These are phyloP conservation scores for Colletotrichum salicis DNA, from an alignment of 2,329 filamentous ascomycete genomes.

Conservation along the genomic window DNA sequence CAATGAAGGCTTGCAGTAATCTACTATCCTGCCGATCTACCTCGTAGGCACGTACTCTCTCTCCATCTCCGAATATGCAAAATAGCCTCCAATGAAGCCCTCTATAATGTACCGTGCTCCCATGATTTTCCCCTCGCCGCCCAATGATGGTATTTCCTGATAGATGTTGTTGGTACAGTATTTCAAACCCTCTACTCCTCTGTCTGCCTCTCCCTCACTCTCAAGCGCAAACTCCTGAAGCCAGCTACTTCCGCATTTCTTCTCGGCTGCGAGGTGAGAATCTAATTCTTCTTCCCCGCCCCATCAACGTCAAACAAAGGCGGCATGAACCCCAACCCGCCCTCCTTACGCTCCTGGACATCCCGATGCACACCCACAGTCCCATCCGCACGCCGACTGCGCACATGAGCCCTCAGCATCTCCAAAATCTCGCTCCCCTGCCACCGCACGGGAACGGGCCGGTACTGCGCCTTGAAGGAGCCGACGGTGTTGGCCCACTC, in stretches of 20 bases:
- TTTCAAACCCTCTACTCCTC: neutral
- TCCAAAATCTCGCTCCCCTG: slow-evolving; percentile 81
- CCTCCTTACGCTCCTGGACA: slow-evolving; percentile 45
- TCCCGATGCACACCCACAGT: slow-evolving; percentile 43
- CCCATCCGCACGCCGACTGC: slow-evolving; percentile 61
- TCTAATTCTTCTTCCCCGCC: slow-evolving; percentile 20
- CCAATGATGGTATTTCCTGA: neutral
- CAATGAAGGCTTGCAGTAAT: neutral
- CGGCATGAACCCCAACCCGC: slow-evolving; percentile 68
- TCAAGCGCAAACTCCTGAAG: no score
- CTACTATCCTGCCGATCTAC: neutral
- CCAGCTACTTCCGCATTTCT: neutral
- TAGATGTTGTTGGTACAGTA: slow-evolving; percentile 3
- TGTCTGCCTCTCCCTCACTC: no score
- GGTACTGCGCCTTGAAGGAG: slow-evolving; percentile 91
- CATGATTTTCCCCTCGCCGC: neutral
- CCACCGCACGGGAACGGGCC: slow-evolving; percentile 90
- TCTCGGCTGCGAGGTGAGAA: neutral
- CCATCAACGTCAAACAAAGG: slow-evolving; percentile 46
- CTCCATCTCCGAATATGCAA: neutral
- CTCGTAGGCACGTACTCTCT: neutral
- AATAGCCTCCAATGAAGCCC: neutral
- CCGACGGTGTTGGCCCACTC: slow-evolving; percentile 98
- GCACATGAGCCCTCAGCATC: slow-evolving; percentile 84
- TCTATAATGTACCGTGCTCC: neutral